Conservation (phyloP, 805 yeast species). For the Lachancea meyersii region DNA sequence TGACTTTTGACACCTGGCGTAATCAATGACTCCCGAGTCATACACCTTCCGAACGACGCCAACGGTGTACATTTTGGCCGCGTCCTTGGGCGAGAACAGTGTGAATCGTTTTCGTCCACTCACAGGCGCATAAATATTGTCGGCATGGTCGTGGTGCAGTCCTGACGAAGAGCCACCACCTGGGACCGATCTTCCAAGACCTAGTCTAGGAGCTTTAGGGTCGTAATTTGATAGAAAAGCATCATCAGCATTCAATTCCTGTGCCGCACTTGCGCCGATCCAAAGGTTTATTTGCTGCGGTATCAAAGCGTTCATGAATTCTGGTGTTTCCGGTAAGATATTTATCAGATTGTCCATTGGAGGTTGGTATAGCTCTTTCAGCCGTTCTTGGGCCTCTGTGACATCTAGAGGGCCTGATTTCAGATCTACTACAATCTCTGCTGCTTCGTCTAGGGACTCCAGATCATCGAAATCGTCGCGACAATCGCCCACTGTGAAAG, state of each 20-base stretch:
- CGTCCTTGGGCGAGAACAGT: constrained; percentile 57
- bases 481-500: constrained; percentile 18
- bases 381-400: constrained; percentile 37
- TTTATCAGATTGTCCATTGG: constrained; percentile 47
- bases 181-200: constrained; percentile 52
- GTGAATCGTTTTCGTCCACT: constrained; percentile 63
- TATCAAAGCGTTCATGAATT: constrained; percentile 37
- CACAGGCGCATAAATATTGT: constrained; percentile 58
- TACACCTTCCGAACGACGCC: constrained; percentile 51
- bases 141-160: constrained; percentile 76
- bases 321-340: constrained; percentile 39
- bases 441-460: constrained; percentile 19
- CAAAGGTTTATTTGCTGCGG: constrained; percentile 73
- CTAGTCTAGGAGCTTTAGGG: constrained; percentile 21
- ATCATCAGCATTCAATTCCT: constrained; percentile 10
- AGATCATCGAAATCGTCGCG: constrained; percentile 26
- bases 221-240: constrained; percentile 19
- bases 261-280: constrained; percentile 44
- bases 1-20: constrained; percentile 45
- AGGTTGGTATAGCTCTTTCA: constrained; percentile 50
- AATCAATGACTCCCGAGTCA: constrained; percentile 64
- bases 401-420: constrained; percentile 25
- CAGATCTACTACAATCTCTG: constrained; percentile 10
- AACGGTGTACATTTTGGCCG: constrained; percentile 51
- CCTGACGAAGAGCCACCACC: constrained; percentile 63